These are phyloP conservation scores for Crataegus laevigata DNA, from an alignment of 306 rosid species.

Conservation along the genomic window DNA sequence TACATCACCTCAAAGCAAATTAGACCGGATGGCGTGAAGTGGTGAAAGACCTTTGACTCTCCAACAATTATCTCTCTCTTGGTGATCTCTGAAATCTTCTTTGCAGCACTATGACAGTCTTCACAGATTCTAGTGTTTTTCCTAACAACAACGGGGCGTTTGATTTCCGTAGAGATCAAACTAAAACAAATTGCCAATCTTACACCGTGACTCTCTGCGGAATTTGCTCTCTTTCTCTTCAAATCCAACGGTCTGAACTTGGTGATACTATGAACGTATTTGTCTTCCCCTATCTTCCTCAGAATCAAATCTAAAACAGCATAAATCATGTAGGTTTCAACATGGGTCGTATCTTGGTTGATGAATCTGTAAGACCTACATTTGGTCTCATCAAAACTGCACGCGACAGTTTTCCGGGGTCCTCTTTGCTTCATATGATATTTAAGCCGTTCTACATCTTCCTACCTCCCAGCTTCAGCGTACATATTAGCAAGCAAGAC, in stretches of 20 bases:
- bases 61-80: slow-evolving; percentile 44
- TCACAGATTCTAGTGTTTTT: slow-evolving; percentile 50
- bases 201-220: slow-evolving; percentile 37
- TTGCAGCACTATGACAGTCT: slow-evolving; percentile 40
- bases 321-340: slow-evolving; percentile 31
- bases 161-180: slow-evolving; percentile 40
- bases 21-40: too few relatives aligned
- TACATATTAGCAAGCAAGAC: slow-evolving; percentile 52
- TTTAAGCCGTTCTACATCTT: slow-evolving; percentile 29
- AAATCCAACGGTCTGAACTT: slow-evolving; percentile 37
- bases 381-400: slow-evolving; percentile 34
- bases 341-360: slow-evolving; percentile 36
- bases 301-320: slow-evolving; percentile 24
- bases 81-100: slow-evolving; percentile 37
- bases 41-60: slow-evolving; percentile 52
- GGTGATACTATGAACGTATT: slow-evolving; percentile 13
- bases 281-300: slow-evolving; percentile 21
- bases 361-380: slow-evolving; percentile 25
- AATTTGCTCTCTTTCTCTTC: slow-evolving; percentile 24
- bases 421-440: slow-evolving; percentile 38
- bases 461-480: slow-evolving; percentile 50
- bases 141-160: slow-evolving; percentile 42
- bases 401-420: slow-evolving; percentile 22
- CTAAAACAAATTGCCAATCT: slow-evolving; percentile 55
- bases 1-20: too few relatives aligned